Evolutionary conservation across 768 basidiomycete species (phyloP).

Genomic region (Rhodotorula kratochvilovae): DNA sequence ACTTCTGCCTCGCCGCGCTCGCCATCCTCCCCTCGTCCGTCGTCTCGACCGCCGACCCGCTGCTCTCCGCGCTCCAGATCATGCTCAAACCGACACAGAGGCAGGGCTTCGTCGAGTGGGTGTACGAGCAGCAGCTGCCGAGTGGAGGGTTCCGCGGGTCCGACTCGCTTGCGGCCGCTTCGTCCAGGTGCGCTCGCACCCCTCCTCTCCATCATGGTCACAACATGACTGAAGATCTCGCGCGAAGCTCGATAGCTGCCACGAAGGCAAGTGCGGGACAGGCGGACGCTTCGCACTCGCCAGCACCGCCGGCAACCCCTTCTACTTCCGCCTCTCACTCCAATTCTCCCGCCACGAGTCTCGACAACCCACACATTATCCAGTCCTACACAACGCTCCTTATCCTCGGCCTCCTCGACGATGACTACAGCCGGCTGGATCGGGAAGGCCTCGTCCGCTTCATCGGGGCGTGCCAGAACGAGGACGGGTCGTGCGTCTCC

Average conservation of each 20-base stretch:
- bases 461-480: constrained; percentile 65
- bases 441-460: constrained; percentile 63
- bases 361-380: constrained; percentile 72
- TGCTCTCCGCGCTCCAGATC: constrained; percentile 36
- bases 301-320: too few species aligned
- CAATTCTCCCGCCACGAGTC: not conserved
- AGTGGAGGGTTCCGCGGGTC: constrained; percentile 46
- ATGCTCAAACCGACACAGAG: constrained; percentile 57
- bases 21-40: constrained; percentile 58
- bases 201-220: not conserved
- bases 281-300: too few species aligned
- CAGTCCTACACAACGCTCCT: constrained; percentile 90
- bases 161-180: constrained; percentile 52
- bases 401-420: constrained; percentile 76
- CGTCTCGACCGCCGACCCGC: constrained; percentile 47
- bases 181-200: not conserved
- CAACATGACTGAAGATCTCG: too few species aligned
- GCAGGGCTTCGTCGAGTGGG: constrained; percentile 70
- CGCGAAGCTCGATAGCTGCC: too few species aligned
- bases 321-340: too few species aligned
- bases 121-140: constrained; percentile 74
- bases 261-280: too few species aligned
- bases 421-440: constrained; percentile 70
- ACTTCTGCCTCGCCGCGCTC: constrained; percentile 80
- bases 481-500: constrained; percentile 70